These are phyloP conservation scores for Paramecium sexaurelia DNA, from an alignment of 73 alveolate species.

Conservation along the genomic window DNA sequence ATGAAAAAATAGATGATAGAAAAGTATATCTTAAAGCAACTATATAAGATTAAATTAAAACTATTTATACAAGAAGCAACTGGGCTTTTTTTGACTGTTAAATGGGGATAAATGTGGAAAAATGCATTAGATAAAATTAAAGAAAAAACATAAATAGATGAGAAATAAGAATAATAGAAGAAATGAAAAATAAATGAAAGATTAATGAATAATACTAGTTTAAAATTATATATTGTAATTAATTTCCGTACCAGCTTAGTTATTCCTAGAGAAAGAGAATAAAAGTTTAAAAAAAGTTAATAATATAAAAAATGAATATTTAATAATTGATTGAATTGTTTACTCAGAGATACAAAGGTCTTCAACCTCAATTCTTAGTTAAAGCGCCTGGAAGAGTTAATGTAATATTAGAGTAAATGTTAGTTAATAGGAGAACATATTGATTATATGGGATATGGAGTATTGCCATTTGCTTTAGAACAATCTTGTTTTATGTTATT, in stretches of 20 bases:
- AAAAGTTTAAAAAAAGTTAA: neutral
- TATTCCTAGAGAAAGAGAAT: neutral
- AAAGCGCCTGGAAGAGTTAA: constrained; percentile 95
- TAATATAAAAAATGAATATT: neutral
- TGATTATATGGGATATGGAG: constrained; percentile 91
- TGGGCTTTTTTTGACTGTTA: constrained; percentile 47
- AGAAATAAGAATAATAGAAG: neutral
- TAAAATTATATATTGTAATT: too few species aligned
- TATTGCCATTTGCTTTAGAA: constrained; percentile 89
- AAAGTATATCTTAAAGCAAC: constrained; percentile 45
- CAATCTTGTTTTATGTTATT: constrained; percentile 85
- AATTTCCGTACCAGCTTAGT: too few species aligned
- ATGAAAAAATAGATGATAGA: constrained; percentile 59
- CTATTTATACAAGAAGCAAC: constrained; percentile 26
- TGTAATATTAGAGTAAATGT: neutral
- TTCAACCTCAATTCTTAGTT: constrained; percentile 33
- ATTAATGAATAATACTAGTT: too few species aligned
- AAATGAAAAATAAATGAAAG: neutral
- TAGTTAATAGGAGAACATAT: constrained; percentile 93
- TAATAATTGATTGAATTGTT: constrained; percentile 3
- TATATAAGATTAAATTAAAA: constrained; percentile 29
- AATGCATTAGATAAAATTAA: neutral
- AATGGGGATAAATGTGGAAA: constrained; percentile 58
- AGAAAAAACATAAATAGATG: neutral
- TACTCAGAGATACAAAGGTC: neutral